Evolutionary conservation across 2,329 filamentous ascomycete species (phyloP).

Genomic region (Bipolaris cookei): DNA sequence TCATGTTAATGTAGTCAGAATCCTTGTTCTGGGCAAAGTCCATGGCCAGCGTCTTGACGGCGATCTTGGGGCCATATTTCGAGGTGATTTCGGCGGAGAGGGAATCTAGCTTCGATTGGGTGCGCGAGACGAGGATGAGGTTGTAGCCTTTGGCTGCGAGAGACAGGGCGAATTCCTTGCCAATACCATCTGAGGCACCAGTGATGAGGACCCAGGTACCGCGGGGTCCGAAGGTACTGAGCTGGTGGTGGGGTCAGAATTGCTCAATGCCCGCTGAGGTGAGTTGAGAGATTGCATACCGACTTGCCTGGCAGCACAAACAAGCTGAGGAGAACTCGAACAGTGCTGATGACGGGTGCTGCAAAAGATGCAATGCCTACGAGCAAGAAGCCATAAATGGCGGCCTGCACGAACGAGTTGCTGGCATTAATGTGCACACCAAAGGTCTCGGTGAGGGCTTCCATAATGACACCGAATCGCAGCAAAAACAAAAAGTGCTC

Average conservation of each 20-base stretch:
- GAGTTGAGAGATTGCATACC: constrained; percentile 40
- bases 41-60: constrained; percentile 85
- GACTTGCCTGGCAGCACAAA: constrained; percentile 58
- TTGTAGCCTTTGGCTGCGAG: constrained; percentile 93
- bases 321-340: constrained; percentile 56
- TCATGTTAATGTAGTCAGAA: constrained; percentile 77
- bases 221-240: constrained; percentile 87
- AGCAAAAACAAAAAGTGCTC: not conserved
- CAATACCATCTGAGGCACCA: constrained; percentile 93
- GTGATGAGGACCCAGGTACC: constrained; percentile 95
- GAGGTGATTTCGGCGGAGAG: constrained; percentile 76
- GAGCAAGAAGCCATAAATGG: constrained; percentile 38
- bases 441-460: constrained; percentile 30
- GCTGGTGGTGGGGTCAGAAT: constrained; percentile 53
- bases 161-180: constrained; percentile 93
- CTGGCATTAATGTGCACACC: constrained; percentile 44
- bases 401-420: constrained; percentile 36
- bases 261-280: not conserved
- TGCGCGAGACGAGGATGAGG: constrained; percentile 91
- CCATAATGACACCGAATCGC: constrained; percentile 14
- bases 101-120: constrained; percentile 84
- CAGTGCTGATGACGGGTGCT: constrained; percentile 53
- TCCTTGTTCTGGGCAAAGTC: constrained; percentile 85
- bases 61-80: constrained; percentile 67
- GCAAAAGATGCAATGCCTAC: constrained; percentile 41